These are phyloP conservation scores for Powellomyces hirtus DNA, from an alignment of 192 early-diverging fungal species.

Conservation along the genomic window DNA sequence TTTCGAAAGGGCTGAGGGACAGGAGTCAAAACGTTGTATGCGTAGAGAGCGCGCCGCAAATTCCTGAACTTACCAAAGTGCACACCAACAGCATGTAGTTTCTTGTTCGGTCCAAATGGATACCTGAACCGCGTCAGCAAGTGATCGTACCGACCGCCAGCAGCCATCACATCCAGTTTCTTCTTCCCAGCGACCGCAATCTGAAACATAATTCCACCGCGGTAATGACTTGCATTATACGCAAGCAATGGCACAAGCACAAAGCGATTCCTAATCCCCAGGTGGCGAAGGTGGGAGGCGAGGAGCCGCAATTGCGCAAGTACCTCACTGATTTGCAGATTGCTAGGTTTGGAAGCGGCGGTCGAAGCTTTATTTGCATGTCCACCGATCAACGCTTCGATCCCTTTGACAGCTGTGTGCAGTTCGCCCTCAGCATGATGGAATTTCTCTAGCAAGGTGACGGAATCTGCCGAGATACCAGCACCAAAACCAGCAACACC, in stretches of 20 bases:
- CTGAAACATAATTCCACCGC: constrained; percentile 63
- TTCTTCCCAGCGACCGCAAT: constrained; percentile 42
- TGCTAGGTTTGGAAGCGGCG: not conserved
- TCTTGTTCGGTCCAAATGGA: constrained; percentile 42
- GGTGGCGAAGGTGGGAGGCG: constrained; percentile 9
- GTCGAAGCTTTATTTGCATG: not conserved
- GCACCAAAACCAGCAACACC: not conserved
- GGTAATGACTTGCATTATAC: constrained; percentile 59
- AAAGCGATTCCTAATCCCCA: constrained; percentile 42
- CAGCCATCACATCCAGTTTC: constrained; percentile 61
- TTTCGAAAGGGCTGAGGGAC: constrained; percentile 29
- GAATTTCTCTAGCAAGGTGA: constrained; percentile 29
- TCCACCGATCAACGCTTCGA: not conserved
- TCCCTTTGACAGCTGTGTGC: constrained; percentile 6
- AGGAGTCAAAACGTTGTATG: not conserved
- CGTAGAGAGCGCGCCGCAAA: not conserved
- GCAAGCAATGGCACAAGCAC: constrained; percentile 58
- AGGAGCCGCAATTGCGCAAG: not conserved
- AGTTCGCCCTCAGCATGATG: constrained; percentile 14
- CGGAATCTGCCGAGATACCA: constrained; percentile 19
- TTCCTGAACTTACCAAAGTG: constrained; percentile 74
- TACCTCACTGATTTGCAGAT: not conserved
- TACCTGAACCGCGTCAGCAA: constrained; percentile 51
- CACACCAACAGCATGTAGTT: constrained; percentile 66
- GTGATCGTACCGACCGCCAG: constrained; percentile 70